Evolutionary conservation across 805 yeast genomes (phyloP).

Genomic region (Danielia reshetovae): DNA sequence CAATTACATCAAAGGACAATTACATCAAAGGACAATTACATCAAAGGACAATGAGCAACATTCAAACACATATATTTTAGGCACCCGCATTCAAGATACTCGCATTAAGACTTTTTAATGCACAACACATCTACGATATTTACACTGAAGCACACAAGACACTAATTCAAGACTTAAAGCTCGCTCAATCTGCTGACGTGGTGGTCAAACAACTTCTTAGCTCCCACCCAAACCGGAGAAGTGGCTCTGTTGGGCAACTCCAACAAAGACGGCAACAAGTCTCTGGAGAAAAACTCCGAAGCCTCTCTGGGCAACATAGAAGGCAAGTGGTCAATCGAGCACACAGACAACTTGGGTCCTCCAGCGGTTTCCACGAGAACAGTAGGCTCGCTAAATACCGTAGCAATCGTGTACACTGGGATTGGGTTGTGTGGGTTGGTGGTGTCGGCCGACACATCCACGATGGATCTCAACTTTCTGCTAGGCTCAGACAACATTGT

Average conservation of each 20-base stretch:
- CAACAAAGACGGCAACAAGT: slow-evolving; percentile 84
- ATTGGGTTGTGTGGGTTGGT: slow-evolving; percentile 98
- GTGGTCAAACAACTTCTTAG: slow-evolving; percentile 75
- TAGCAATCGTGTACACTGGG: slow-evolving; percentile 88
- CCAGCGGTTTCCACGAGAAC: slow-evolving; percentile 71
- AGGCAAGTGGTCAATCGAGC: slow-evolving; percentile 95
- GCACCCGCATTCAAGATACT: too few species aligned
- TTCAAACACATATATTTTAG: too few species aligned
- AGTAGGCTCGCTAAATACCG: slow-evolving; percentile 88
- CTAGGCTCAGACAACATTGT: slow-evolving; percentile 59
- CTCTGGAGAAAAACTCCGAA: slow-evolving; percentile 84
- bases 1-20: too few species aligned
- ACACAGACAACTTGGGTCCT: slow-evolving; percentile 86
- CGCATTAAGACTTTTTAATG: too few species aligned
- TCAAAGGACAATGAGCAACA: too few species aligned
- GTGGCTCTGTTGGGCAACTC: slow-evolving; percentile 76
- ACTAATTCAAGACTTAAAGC: too few species aligned
- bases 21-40: too few species aligned
- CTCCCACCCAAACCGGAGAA: slow-evolving; percentile 90
- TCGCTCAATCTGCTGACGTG: slow-evolving; percentile 68
- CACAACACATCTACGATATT: too few species aligned
- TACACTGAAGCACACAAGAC: too few species aligned
- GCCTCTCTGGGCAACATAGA: slow-evolving; percentile 95
- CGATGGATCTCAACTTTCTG: slow-evolving; percentile 86
- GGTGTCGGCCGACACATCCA: slow-evolving; percentile 98